Conservation (phyloP, 2,329 filamentous ascomycete species). For the Hymenoscyphus repandus region DNA sequence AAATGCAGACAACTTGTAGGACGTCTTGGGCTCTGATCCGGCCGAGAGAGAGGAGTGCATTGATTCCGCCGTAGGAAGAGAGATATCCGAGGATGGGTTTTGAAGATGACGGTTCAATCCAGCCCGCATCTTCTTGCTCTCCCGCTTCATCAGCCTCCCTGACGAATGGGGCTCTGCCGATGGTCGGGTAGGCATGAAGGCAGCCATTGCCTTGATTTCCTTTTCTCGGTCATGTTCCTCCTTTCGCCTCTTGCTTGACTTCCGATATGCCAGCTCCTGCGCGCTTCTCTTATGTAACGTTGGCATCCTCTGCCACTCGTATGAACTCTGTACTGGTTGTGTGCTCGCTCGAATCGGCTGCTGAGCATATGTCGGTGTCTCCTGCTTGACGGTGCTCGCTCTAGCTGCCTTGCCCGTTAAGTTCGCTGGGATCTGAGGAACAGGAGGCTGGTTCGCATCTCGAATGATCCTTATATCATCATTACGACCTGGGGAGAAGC, state of each 20-base stretch:
- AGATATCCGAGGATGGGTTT: conserved; percentile 57
- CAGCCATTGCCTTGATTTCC: conserved; percentile 81
- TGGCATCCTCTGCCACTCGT: conserved; percentile 41
- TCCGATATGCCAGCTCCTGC: conserved; percentile 58
- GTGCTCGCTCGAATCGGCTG: conserved; percentile 20
- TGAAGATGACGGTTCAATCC: conserved; percentile 51
- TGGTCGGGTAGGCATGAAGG: conserved; percentile 59
- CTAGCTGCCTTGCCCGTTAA: conserved; percentile 23
- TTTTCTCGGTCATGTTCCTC: conserved; percentile 75
- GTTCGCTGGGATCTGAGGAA: conserved; percentile 25
- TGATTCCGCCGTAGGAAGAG: conserved; percentile 68
- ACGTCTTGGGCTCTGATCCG: conserved; percentile 61
- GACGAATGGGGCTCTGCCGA: conserved; percentile 54
- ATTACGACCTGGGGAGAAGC: conserved; percentile 56
- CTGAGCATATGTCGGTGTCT: conserved; percentile 5
- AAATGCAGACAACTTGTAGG: conserved; percentile 75
- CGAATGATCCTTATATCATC: conserved; percentile 45
- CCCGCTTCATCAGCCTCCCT: conserved; percentile 53
- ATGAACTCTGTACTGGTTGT: conserved; percentile 19
- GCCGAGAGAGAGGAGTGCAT: conserved; percentile 73
- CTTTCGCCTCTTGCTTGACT: conserved; percentile 71
- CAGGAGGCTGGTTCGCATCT: conserved; percentile 25
- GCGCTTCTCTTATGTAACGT: conserved; percentile 58
- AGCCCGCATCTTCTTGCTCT: conserved; percentile 61
- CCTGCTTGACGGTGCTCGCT: conserved; percentile 14